Percentiles rank a stretch among this genome's conserved stretches.
Evolutionary conservation across 352 stramenopile genomes (phyloP).

Genomic region (Pythium dissimile): DNA sequence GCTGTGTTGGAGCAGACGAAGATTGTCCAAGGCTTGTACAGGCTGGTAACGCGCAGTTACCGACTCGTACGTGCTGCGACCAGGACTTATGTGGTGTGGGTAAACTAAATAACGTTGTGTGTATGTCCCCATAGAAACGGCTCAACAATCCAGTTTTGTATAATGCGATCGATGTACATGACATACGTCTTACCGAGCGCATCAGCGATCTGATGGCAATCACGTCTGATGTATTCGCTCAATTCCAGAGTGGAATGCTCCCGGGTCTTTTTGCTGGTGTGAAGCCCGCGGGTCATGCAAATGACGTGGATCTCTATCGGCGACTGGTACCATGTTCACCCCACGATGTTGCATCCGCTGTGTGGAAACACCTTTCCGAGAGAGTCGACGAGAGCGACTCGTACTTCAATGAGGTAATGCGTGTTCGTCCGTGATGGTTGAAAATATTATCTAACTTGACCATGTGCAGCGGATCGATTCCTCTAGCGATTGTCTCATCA

Average conservation of each 20-base stretch:
- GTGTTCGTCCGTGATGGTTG: not conserved
- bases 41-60: not conserved
- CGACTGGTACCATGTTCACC: constrained; percentile 3
- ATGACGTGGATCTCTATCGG: not conserved
- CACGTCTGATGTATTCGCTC: too few species aligned
- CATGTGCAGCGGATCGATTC: constrained; percentile 1
- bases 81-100: too few species aligned
- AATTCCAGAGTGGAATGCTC: too few species aligned
- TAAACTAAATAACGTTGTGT: too few species aligned
- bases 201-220: too few species aligned
- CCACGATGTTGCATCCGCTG: not conserved
- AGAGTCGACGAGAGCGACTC: not conserved
- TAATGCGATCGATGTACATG: too few species aligned
- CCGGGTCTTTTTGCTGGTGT: too few species aligned
- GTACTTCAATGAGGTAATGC: constrained; percentile 5
- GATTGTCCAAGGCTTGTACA: not conserved
- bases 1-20: not conserved
- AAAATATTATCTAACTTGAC: not conserved
- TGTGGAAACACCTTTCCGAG: constrained; percentile 3
- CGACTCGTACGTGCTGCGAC: too few species aligned
- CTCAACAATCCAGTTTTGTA: too few species aligned
- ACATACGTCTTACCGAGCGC: too few species aligned
- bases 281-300: too few species aligned
- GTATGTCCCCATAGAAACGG: too few species aligned
- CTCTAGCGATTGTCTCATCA: constrained; percentile 2